Percentiles rank a stretch among this genome's conserved stretches.
Conservation (phyloP, 192 early-diverging fungal species). For the Linnemannia elongata region DNA sequence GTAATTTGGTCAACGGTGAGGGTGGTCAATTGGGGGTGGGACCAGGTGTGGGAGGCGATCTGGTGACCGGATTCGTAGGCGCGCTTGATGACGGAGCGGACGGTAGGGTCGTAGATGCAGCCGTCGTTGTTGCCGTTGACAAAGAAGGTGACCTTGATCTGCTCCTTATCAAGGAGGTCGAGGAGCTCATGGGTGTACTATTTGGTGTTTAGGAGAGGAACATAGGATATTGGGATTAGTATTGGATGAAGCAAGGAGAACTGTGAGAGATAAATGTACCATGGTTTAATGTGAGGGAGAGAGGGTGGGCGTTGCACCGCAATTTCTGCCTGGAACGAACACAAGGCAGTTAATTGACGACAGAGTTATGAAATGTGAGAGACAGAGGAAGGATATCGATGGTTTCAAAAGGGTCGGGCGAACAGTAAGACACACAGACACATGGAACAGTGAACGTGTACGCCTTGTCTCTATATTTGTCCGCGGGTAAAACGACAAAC, state of each 20-base stretch:
- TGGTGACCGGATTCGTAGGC: conserved; percentile 71
- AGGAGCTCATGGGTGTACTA: conserved; percentile 65
- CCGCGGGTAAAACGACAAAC: too few relatives aligned
- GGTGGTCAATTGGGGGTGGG: conserved; percentile 61
- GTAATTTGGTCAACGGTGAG: conserved; percentile 56
- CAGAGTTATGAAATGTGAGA: not conserved
- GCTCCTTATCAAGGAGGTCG: conserved; percentile 60
- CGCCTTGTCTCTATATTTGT: not conserved
- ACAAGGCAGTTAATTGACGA: not conserved
- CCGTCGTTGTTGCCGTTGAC: conserved; percentile 66
- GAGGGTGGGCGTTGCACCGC: not conserved
- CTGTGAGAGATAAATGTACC: not conserved
- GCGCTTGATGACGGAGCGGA: conserved; percentile 59
- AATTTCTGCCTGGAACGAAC: not conserved
- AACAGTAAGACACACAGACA: not conserved
- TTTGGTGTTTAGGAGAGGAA: not conserved
- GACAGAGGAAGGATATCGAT: not conserved
- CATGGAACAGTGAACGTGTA: not conserved
- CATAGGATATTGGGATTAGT: not conserved
- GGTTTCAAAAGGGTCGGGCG: not conserved
- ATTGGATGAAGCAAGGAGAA: not conserved
- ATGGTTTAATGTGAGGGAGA: too few relatives aligned
- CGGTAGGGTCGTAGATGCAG: conserved; percentile 61
- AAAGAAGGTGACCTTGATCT: conserved; percentile 80
- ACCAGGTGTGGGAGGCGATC: conserved; percentile 74